phyloP scores from a whole-genome alignment of 2,329 filamentous ascomycete species.

The Sphaerulina musiva region DNA sequence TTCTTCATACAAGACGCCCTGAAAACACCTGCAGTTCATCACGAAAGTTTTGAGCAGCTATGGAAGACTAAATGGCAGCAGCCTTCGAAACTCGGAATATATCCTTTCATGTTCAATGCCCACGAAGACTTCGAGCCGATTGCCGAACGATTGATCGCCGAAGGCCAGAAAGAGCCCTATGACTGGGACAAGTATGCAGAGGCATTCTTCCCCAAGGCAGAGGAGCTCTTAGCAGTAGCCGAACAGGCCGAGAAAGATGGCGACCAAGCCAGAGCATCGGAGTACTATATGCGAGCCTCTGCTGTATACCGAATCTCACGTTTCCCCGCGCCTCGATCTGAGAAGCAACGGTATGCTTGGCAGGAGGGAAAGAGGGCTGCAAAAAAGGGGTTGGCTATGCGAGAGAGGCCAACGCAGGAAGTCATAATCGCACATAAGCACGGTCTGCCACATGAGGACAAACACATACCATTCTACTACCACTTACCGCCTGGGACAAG shows the following conservation, averaged over 20 bases:
- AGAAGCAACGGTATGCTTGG: conserved; percentile 57
- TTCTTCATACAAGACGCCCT: conserved; percentile 46
- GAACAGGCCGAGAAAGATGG: conserved; percentile 44
- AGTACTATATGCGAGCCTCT: conserved; percentile 61
- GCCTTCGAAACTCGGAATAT: conserved; percentile 52
- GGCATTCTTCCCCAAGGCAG: conserved; percentile 54
- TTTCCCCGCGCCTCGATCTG: conserved; percentile 53
- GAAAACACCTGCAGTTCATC: conserved; percentile 38
- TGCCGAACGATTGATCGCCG: conserved; percentile 56
- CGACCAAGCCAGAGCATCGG: conserved; percentile 49
- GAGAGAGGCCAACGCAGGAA: conserved; percentile 56
- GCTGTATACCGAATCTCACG: conserved; percentile 67
- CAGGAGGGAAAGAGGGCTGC: conserved; percentile 58
- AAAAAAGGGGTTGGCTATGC: conserved; percentile 47
- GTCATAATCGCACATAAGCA: conserved; percentile 55
- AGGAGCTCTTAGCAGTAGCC: conserved; percentile 49
- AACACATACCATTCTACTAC: conserved; percentile 58
- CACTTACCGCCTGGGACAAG: conserved; percentile 49
- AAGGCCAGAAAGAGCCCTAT: conserved; percentile 59
- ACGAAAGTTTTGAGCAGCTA: conserved; percentile 43
- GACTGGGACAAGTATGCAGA: conserved; percentile 58
- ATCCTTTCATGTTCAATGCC: conserved; percentile 61
- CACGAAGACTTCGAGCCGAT: conserved; percentile 64
- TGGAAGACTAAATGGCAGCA: conserved; percentile 74
- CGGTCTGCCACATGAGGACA: conserved; percentile 46